Percentiles rank a stretch among this genome's conserved stretches.
phyloP scores from a whole-genome alignment of 257 asterid species.

The Solanum pimpinellifolium region DNA sequence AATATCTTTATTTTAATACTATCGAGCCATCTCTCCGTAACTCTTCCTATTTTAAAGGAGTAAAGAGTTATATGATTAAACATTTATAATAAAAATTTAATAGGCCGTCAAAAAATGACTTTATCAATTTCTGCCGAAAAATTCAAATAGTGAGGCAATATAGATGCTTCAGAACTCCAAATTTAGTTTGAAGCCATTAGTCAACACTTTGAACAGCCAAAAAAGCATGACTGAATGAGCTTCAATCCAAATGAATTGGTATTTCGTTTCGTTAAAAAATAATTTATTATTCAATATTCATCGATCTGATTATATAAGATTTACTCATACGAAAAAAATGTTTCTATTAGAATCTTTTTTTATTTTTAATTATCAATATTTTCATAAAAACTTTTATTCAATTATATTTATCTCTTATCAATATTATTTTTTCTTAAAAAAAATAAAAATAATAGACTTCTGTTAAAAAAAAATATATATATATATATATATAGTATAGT shows the following conservation, averaged over 20 bases:
- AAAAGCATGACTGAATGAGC: too few species aligned
- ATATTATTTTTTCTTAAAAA: too few species aligned
- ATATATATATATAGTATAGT: too few species aligned
- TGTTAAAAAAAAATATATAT: not conserved
- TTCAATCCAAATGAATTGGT: too few species aligned
- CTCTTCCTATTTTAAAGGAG: not conserved
- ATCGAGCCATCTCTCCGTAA: not conserved
- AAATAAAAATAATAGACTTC: not conserved
- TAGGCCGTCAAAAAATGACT: not conserved
- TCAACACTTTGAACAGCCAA: not conserved
- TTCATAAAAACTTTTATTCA: not conserved
- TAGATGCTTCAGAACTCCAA: not conserved
- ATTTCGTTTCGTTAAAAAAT: too few species aligned
- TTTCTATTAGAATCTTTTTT: too few species aligned
- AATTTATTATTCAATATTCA: too few species aligned
- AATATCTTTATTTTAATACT: too few species aligned
- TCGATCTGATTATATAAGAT: too few species aligned
- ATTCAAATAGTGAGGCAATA: not conserved
- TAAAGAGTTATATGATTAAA: rapidly evolving
- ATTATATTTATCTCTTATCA: too few species aligned
- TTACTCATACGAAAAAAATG: too few species aligned
- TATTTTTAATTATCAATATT: too few species aligned
- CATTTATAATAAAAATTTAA: not conserved
- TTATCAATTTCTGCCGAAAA: not conserved
- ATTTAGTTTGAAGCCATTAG: not conserved